Evolutionary conservation across 495 filamentous ascomycete species (phyloP).

Genomic region (Cercophora samala): DNA sequence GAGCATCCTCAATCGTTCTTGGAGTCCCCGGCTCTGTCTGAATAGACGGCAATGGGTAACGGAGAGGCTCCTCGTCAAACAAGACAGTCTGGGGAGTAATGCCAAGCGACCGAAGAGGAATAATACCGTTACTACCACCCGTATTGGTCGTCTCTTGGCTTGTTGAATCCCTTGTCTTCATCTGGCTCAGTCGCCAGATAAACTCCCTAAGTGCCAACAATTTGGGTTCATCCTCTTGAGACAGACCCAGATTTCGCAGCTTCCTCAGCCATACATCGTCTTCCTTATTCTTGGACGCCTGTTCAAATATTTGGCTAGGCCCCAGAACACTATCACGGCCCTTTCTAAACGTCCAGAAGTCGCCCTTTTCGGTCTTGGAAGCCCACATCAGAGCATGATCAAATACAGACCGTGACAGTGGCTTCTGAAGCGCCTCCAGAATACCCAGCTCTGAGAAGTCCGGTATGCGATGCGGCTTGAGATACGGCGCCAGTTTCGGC

Average conservation of each 20-base stretch:
- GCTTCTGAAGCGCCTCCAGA: conserved; percentile 79
- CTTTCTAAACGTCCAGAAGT: conserved; percentile 80
- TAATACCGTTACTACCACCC: conserved; percentile 58
- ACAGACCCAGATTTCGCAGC: conserved; percentile 79
- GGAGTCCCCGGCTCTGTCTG: conserved; percentile 44
- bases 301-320: conserved; percentile 43
- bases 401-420: conserved; percentile 72
- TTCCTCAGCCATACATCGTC: conserved; percentile 92
- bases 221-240: conserved; percentile 83
- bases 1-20: conserved; percentile 82
- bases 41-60: conserved; percentile 20
- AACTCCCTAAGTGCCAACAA: conserved; percentile 83
- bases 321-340: conserved; percentile 64
- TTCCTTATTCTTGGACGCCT: conserved; percentile 76
- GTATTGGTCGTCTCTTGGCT: conserved; percentile 31
- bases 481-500: conserved; percentile 74
- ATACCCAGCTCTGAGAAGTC: conserved; percentile 68
- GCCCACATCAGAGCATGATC: conserved; percentile 88
- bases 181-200: conserved; percentile 78
- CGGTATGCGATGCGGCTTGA: conserved; percentile 62
- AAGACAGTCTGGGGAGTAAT: conserved; percentile 85
- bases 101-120: conserved; percentile 64
- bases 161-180: conserved; percentile 56
- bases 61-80: conserved; percentile 67
- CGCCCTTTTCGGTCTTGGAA: conserved; percentile 67